phyloP scores from a whole-genome alignment of 73 alveolate species.

The Effrenium voratum region DNA sequence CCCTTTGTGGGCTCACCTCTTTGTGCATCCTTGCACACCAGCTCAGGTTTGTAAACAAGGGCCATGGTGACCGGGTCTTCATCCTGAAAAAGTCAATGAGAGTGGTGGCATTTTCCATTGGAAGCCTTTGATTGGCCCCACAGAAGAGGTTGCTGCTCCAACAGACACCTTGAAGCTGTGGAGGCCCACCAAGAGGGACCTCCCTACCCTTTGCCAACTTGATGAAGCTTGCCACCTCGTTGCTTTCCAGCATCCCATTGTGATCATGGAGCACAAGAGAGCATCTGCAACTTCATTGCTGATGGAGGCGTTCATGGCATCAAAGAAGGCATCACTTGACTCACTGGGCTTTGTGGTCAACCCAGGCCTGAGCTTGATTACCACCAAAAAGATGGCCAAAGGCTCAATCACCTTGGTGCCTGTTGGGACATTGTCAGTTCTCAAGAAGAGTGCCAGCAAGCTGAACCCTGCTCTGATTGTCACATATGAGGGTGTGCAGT shows the following conservation, averaged over 20 bases:
- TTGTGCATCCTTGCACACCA: background rate
- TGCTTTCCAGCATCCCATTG: background rate
- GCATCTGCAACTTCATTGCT: background rate
- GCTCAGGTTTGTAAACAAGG: background rate
- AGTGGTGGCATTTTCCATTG: background rate
- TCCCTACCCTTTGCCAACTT: background rate
- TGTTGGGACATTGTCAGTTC: too few species aligned
- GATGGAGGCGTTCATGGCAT: constrained; percentile 6
- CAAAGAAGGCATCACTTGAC: too few species aligned
- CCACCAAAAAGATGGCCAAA: too few species aligned
- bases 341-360: too few species aligned
- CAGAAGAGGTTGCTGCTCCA: background rate
- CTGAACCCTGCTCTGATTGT: too few species aligned
- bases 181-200: constrained; percentile 20
- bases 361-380: too few species aligned
- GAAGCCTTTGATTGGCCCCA: background rate
- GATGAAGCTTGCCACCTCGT: background rate
- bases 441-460: too few species aligned
- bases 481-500: too few species aligned
- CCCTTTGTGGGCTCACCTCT: background rate
- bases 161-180: background rate
- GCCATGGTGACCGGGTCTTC: constrained; percentile 6
- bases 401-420: too few species aligned
- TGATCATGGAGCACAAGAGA: background rate
- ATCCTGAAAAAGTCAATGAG: background rate